phyloP scores from a whole-genome alignment of 805 yeast genomes.

The Lipomyces sp. region DNA sequence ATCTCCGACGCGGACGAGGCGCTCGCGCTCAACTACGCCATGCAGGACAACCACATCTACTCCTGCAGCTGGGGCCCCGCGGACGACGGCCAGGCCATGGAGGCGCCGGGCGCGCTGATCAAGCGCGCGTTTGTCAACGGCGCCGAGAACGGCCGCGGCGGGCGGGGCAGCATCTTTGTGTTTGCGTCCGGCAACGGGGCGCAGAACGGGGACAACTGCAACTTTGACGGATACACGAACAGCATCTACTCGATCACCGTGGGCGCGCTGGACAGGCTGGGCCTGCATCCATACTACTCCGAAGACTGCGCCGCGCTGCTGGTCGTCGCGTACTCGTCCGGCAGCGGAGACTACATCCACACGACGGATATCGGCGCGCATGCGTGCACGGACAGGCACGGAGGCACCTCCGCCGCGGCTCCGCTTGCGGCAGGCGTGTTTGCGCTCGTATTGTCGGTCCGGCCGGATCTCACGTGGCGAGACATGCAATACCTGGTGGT shows the following conservation, averaged over 20 bases:
- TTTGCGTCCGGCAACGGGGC: slow-evolving; percentile 98
- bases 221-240: slow-evolving; percentile 95
- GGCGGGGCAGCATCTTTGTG: slow-evolving; percentile 83
- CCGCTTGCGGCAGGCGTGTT: slow-evolving; percentile 97
- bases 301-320: slow-evolving; percentile 93
- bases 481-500: slow-evolving; percentile 86
- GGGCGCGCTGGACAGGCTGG: slow-evolving; percentile 85
- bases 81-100: slow-evolving; percentile 84
- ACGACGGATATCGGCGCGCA: slow-evolving; percentile 58
- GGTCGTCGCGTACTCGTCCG: slow-evolving; percentile 90
- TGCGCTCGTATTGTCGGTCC: slow-evolving; percentile 73
- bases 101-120: slow-evolving; percentile 76
- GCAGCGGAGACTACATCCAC: slow-evolving; percentile 82
- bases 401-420: slow-evolving; percentile 99
- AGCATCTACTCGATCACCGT: slow-evolving; percentile 92
- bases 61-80: slow-evolving; percentile 99
- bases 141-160: slow-evolving; percentile 70
- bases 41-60: slow-evolving; percentile 85
- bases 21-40: slow-evolving; percentile 72
- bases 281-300: slow-evolving; percentile 82
- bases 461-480: slow-evolving; percentile 91
- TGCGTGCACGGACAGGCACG: slow-evolving; percentile 74
- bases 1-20: slow-evolving; percentile 89
- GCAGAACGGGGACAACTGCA: slow-evolving; percentile 77
- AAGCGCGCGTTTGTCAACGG: slow-evolving; percentile 80